Evolutionary conservation across 805 yeast species (phyloP).

Genomic region (Starmerella sp.): DNA sequence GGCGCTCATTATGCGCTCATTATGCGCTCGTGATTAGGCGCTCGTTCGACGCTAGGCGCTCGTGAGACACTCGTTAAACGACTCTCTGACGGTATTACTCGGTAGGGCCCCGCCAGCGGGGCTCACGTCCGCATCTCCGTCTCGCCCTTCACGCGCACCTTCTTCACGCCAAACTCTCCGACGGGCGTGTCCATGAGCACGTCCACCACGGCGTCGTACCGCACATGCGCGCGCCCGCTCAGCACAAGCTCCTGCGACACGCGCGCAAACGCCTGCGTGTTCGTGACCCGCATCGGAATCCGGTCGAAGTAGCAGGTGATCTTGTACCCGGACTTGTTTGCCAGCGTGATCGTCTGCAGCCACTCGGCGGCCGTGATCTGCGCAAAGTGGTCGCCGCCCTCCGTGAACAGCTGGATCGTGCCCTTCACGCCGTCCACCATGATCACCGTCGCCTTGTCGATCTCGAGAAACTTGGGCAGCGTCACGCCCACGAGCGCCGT

Average conservation of each 20-base stretch:
- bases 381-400: constrained; percentile 33
- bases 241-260: constrained; percentile 36
- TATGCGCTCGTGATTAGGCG: no score
- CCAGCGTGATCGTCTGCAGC: constrained; percentile 33
- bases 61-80: no score
- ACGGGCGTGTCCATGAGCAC: constrained; percentile 14
- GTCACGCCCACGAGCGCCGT: constrained; percentile 21
- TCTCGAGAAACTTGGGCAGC: constrained; percentile 22
- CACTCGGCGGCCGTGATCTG: constrained; percentile 35
- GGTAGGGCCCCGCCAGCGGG: background rate
- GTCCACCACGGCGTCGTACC: constrained; percentile 34
- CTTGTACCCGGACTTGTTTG: constrained; percentile 25
- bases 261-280: constrained; percentile 34
- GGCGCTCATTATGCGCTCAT: no score
- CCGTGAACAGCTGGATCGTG: constrained; percentile 32
- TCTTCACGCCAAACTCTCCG: constrained; percentile 9
- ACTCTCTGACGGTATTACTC: no score
- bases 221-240: constrained; percentile 33
- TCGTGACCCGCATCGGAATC: constrained; percentile 35
- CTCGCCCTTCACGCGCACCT: constrained; percentile 12
- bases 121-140: constrained; percentile 15
- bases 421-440: constrained; percentile 35
- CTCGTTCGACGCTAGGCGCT: no score
- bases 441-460: constrained; percentile 23
- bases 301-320: constrained; percentile 35